Conservation (phyloP, 768 basidiomycete genomes). For the Suillus plorans region DNA sequence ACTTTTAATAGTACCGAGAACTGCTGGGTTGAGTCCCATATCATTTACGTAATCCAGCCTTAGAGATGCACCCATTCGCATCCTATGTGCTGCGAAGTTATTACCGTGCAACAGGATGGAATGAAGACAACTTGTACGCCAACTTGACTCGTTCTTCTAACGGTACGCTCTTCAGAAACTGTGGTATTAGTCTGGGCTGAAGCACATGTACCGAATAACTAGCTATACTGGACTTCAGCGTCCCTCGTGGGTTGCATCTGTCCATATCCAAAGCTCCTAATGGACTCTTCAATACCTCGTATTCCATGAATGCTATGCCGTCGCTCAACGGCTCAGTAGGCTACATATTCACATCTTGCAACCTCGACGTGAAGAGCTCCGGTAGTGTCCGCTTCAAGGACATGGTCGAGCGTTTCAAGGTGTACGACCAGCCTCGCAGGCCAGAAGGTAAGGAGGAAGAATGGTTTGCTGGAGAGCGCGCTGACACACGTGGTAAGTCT, state of each 20-base stretch:
- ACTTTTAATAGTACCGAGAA: too few relatives aligned
- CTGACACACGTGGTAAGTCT: constrained; percentile 69
- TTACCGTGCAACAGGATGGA: constrained; percentile 94
- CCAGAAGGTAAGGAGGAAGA: constrained; percentile 80
- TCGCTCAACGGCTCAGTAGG: constrained; percentile 90
- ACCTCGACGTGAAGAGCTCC: constrained; percentile 69
- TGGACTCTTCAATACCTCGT: constrained; percentile 83
- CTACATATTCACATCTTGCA: constrained; percentile 90
- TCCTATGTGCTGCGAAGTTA: constrained; percentile 87
- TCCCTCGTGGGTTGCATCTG: constrained; percentile 78
- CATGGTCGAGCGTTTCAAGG: constrained; percentile 84
- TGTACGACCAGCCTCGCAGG: constrained; percentile 76
- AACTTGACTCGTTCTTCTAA: constrained; percentile 88
- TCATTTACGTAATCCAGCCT: background rate
- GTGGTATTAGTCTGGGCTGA: constrained; percentile 9
- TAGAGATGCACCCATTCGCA: constrained; percentile 78
- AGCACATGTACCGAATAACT: constrained; percentile 7
- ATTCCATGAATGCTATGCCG: constrained; percentile 91
- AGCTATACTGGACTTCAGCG: constrained; percentile 91
- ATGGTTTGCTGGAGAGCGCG: constrained; percentile 78
- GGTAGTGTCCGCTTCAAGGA: constrained; percentile 80
- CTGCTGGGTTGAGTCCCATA: too few relatives aligned
- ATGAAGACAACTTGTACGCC: constrained; percentile 91
- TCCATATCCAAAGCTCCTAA: constrained; percentile 89
- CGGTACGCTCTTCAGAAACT: constrained; percentile 45